phyloP scores from a whole-genome alignment of 495 filamentous ascomycete species.

The Melanomma pulvis-pyrius region DNA sequence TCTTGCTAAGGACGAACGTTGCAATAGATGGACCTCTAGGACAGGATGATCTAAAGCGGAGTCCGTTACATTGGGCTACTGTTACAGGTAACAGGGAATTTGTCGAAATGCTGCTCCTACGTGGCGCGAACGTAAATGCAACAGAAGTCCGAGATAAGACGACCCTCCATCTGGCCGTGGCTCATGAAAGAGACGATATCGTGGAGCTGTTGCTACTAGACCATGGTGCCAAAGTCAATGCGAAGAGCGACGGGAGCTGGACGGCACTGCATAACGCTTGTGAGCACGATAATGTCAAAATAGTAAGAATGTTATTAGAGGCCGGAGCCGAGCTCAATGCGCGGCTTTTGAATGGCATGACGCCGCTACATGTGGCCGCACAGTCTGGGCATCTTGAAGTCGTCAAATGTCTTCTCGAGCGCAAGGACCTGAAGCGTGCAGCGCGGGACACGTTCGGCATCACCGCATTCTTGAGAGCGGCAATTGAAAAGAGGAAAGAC shows the following conservation, averaged over 20 bases:
- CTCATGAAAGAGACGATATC: constrained; percentile 57
- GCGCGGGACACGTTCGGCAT: constrained; percentile 57
- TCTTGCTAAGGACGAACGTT: constrained; percentile 50
- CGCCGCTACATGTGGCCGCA: constrained; percentile 40
- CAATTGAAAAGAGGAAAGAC: constrained; percentile 62
- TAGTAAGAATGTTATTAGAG: constrained; percentile 54
- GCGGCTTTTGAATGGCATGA: constrained; percentile 36
- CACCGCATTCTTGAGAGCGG: constrained; percentile 64
- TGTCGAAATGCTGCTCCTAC: constrained; percentile 57
- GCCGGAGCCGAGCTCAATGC: constrained; percentile 59
- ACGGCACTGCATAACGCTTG: constrained; percentile 68
- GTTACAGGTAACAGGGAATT: constrained; percentile 61
- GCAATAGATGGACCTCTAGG: constrained; percentile 49
- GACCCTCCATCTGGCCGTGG: constrained; percentile 61
- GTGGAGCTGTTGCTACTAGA: constrained; percentile 59
- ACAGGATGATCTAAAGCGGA: constrained; percentile 54
- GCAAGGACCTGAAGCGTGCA: constrained; percentile 37
- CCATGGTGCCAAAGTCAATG: constrained; percentile 57
- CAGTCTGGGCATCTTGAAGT: constrained; percentile 36
- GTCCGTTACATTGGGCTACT: constrained; percentile 66
- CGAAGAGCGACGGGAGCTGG: constrained; percentile 64
- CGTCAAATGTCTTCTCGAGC: constrained; percentile 36
- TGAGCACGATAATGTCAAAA: constrained; percentile 56
- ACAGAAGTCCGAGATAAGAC: constrained; percentile 63
- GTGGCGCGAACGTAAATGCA: constrained; percentile 54